Evolutionary conservation across 2,329 filamentous ascomycete species (phyloP), one percentile per base, ranked within the genome.

Genomic region (Lecanoromycetidae sp.): DNA sequence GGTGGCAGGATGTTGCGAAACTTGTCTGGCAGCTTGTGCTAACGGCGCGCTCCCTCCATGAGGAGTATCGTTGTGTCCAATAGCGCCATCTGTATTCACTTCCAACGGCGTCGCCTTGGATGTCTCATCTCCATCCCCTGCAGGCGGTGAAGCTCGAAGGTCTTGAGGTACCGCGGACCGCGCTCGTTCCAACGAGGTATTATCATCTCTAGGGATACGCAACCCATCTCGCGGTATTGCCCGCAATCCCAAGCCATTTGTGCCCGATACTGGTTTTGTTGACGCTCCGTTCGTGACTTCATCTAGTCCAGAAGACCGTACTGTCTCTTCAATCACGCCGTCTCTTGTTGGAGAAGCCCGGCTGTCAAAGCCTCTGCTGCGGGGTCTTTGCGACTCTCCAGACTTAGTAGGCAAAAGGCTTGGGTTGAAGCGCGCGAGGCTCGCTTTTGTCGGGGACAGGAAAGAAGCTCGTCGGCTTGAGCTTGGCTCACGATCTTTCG

Each of bases 381-480:
- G 22, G 7, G 33, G 22, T 57, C 55, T 27, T 15, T 22, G 25
- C 1, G 45, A 23, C 10, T 65, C 55, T 56, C 64, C 58, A 47
- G 65, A 64, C 56, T 65, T 56, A 57, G 65, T 67, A 47, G 70
- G 65, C 27, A 80, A 62, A 5, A 80, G 66, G 9, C 77, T 71
- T 0, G 79, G 76, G 51, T 82, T 75, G 39, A 75, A 72, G 53
- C 75, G 73, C 48, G 77, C 69, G 12, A 82, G 63, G 56, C 77
- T 84, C 10, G 79, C 71, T 58, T 71, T 77, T 0, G 79, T 82
- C 0, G 81, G 79, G n/a, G 79, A 82, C 45, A 75, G 75, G 57
- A 79, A 83, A 1, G 79, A 82, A 1, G 75, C 71, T 1, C 71
- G 39, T 8, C 15, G 30, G 22, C 29, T 34, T n/a, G 44, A 15